These are phyloP conservation scores for Tetracladium maxilliforme DNA, from an alignment of 2,329 filamentous ascomycete species.

Conservation along the genomic window DNA sequence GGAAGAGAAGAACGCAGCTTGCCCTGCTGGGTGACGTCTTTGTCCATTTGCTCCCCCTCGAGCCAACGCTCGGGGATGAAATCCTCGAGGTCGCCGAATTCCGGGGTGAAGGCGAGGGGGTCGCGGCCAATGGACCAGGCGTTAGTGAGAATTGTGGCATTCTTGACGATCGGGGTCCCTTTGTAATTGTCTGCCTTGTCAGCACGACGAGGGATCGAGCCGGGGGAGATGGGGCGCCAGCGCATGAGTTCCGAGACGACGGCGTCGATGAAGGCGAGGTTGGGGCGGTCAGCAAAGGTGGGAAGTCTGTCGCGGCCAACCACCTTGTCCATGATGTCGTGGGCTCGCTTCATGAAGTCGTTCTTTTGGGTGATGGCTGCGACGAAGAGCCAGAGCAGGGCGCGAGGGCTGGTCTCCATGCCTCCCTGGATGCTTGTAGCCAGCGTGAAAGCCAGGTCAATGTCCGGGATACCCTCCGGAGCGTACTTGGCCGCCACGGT, in stretches of 20 bases:
- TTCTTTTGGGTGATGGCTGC: conserved; percentile 9
- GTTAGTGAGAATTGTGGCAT: no score
- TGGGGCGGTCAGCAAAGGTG: conserved; percentile 17
- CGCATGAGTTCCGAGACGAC: conserved; percentile 26
- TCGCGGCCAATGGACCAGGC: no score
- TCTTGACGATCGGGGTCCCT: no score
- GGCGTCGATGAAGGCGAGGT: conserved; percentile 24
- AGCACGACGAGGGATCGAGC: conserved; percentile 13
- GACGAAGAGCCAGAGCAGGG: conserved; percentile 6
- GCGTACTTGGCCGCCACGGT: not conserved
- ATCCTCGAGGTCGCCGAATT: conserved; percentile 29
- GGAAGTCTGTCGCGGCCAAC: conserved; percentile 21
- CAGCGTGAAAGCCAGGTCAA: conserved; percentile 8
- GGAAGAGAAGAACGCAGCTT: no score
- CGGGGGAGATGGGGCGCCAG: conserved; percentile 19
- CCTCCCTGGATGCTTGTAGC: conserved; percentile 9
- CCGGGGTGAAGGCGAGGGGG: no score
- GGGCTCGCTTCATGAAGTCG: conserved; percentile 19
- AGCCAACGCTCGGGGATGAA: conserved; percentile 45
- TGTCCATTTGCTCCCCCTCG: no score
- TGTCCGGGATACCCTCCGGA: conserved; percentile 3
- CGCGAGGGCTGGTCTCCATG: conserved; percentile 8
- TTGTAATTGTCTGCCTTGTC: no score
- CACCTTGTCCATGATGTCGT: conserved; percentile 22
- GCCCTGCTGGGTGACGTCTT: no score